Evolutionary conservation across 345 rosid genomes (phyloP), one percentile per base, ranked within the genome.

Genomic region (Diplotaxis tenuifolia): DNA sequence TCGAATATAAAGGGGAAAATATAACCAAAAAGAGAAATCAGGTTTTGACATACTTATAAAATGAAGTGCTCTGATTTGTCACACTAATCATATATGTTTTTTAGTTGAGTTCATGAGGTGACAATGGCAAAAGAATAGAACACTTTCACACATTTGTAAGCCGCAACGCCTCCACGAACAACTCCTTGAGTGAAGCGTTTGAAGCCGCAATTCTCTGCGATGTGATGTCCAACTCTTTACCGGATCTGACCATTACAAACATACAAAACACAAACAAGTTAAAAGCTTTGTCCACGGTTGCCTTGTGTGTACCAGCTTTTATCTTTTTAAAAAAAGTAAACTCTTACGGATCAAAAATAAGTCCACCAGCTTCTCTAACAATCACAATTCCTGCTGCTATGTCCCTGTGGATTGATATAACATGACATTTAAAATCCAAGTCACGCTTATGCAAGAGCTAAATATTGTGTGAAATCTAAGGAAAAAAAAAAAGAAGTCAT

Each of bases 321-420:
- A 20, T 45, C 19, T 45, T 45, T n/a, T n/a, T n/a, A n/a, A n/a
- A n/a, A 45, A 4, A 40, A 36, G 1, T n/a, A 1, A 45, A 45
- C 50, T n/a, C 98, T 86, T 87, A 95, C 98, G 97, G 99, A 77
- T 95, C 98, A 80, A 78, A 95, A 66, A 90, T 79, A 73, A 85
- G 84, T 71, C 98, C 99, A 54, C 98, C 98, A 45, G 99, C 98
- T 86, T 90, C 99, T 71, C 76, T 80, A 20, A 90, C 96, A 11
- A 95, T 85, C 62, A 95, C 84, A 75, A 78, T 84, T 14, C 99
- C 99, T 65, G 83, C 99, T 62, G 99, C 91, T 61, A 95, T 90
- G 76, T 92, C 99, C 98, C 98, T 95, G 83, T 75, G 53, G 32
- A 71, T 56, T 49, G 40, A 32, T 45, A 36, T 25, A 47, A 2